phyloP scores from a whole-genome alignment of 306 rosid genomes.

The Cicer judaicum region DNA sequence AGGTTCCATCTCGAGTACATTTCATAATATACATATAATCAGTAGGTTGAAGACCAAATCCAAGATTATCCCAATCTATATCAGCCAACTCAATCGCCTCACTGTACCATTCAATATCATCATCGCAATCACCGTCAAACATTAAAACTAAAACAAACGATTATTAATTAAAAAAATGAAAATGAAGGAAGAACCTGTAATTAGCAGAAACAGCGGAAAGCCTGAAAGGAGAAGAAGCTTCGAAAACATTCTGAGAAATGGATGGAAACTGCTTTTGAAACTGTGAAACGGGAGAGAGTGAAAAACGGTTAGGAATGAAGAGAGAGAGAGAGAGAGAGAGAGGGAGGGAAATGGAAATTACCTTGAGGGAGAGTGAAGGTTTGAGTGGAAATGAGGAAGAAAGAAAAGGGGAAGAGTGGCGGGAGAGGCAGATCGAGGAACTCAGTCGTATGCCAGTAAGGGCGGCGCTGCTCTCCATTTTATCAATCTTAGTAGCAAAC shows the following conservation, averaged over 20 bases:
- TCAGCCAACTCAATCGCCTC: conserved; percentile 62
- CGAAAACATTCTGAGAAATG: conserved; percentile 43
- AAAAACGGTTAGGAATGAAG: background rate
- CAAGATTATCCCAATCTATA: conserved; percentile 90
- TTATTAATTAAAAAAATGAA: background rate
- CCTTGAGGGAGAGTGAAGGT: conserved; percentile 61
- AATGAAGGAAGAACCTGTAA: conserved; percentile 48
- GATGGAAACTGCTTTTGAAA: conserved; percentile 58
- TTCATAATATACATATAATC: conserved; percentile 91
- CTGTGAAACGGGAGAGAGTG: conserved; percentile 40
- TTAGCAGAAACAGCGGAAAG: conserved; percentile 54
- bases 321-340: conserved; percentile 5
- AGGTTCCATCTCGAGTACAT: conserved; percentile 66
- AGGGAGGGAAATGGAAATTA: conserved; percentile 3
- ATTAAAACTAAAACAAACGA: background rate
- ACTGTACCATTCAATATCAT: conserved; percentile 38
- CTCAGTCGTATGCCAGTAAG: conserved; percentile 48
- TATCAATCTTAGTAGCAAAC: too few species aligned
- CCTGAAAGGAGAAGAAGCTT: conserved; percentile 48
- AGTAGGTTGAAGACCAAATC: conserved; percentile 75
- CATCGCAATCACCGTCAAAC: conserved; percentile 4
- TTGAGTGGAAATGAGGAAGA: conserved; percentile 23
- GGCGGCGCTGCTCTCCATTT: conserved; percentile 81
- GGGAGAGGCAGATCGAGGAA: conserved; percentile 52
- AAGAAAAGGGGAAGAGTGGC: conserved; percentile 17